Conservation (phyloP, 345 rosid genomes). For the Garcia nutans region DNA sequence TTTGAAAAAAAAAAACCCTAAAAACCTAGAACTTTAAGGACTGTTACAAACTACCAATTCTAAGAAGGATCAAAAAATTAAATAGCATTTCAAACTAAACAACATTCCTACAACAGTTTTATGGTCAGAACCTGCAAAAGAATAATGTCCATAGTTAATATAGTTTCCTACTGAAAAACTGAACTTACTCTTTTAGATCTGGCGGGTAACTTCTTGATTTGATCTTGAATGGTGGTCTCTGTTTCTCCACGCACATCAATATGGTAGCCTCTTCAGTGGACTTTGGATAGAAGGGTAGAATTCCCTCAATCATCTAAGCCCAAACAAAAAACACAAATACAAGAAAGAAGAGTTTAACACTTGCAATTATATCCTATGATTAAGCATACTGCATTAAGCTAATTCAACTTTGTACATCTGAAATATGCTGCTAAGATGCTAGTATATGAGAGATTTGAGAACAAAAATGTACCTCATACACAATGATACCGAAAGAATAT, state of each 20-base stretch:
- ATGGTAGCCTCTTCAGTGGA: slow-evolving; percentile 62
- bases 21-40: background rate
- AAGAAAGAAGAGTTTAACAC: slow-evolving; percentile 9
- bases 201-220: slow-evolving; percentile 70
- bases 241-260: slow-evolving; percentile 63
- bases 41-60: background rate
- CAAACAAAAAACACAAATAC: slow-evolving; percentile 16
- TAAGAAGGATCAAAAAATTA: background rate
- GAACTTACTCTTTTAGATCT: slow-evolving; percentile 80
- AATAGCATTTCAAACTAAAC: background rate
- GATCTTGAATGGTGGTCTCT: slow-evolving; percentile 65
- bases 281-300: slow-evolving; percentile 69
- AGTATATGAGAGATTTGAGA: background rate
- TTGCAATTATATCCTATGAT: background rate
- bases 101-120: background rate
- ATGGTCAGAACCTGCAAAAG: background rate
- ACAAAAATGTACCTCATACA: slow-evolving; percentile 68
- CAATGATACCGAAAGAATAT: slow-evolving; percentile 78
- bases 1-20: background rate
- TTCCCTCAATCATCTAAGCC: slow-evolving; percentile 83
- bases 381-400: background rate
- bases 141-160: background rate
- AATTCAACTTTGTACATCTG: background rate
- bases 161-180: background rate
- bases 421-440: background rate